These are phyloP conservation scores for Xerocomus minutiporus DNA, from an alignment of 1,284 basidiomycete genomes.

Conservation along the genomic window DNA sequence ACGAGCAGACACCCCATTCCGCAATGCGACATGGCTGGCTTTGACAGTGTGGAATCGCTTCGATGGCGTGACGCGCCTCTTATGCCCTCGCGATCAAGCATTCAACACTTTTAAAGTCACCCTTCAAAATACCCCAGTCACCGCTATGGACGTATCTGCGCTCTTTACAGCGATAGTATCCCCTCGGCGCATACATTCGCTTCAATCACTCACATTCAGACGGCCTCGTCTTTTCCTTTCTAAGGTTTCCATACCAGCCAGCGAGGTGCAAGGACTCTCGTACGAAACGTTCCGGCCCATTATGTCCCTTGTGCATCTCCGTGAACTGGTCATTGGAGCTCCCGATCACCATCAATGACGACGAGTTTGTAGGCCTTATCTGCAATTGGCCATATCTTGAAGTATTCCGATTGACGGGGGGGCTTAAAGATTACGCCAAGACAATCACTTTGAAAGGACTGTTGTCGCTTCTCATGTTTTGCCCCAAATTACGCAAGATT, in stretches of 20 bases:
- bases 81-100: slow-evolving; percentile 1
- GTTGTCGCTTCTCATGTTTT: not conserved
- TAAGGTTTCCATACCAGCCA: not conserved
- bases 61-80: not conserved
- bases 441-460: slow-evolving; percentile 1
- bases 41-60: not conserved
- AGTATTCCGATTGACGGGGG: not conserved
- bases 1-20: not conserved
- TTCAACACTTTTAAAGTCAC: not conserved
- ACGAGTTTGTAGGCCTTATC: not conserved
- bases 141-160: not conserved
- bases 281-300: not conserved
- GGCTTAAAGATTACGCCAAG: not conserved
- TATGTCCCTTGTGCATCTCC: slow-evolving; percentile 1
- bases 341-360: not conserved
- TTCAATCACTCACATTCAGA: not conserved
- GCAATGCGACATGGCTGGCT: not conserved
- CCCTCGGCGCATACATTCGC: not conserved
- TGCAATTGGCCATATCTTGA: not conserved
- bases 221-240: too few species aligned
- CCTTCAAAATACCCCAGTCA: not conserved
- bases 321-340: not conserved
- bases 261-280: not conserved
- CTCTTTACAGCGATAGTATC: not conserved
- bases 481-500: not conserved